phyloP scores from a whole-genome alignment of 73 alveolate species.

The Paramecium tetraurelia region DNA sequence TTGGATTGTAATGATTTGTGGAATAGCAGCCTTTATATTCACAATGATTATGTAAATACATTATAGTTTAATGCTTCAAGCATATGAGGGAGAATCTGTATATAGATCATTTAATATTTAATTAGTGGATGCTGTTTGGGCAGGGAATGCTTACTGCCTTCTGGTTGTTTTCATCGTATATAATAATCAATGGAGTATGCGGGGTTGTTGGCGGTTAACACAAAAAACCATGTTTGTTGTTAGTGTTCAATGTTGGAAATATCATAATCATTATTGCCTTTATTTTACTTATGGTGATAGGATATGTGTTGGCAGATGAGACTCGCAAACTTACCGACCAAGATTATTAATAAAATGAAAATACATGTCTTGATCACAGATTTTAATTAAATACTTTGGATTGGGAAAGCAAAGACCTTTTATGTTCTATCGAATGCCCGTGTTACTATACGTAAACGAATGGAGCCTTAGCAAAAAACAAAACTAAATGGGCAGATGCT shows the following conservation, averaged over 20 bases:
- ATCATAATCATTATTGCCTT: neutral
- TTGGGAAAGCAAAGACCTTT: neutral
- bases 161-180: neutral
- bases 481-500: neutral
- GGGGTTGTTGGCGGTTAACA: neutral
- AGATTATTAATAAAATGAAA: neutral
- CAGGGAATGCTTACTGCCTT: neutral
- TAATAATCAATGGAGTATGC: neutral
- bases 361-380: neutral
- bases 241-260: neutral
- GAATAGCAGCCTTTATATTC: neutral
- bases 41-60: neutral
- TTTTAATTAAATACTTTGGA: neutral
- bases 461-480: neutral
- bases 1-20: neutral
- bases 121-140: constrained; percentile 7
- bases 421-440: neutral
- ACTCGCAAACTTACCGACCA: neutral
- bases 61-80: neutral
- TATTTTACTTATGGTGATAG: neutral
- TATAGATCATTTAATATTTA: neutral
- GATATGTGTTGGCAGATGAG: neutral
- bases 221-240: neutral
- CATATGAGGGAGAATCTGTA: constrained; percentile 21
- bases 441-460: neutral